Evolutionary conservation across 257 asterid species (phyloP).

Genomic region (Nicotiana undulata): DNA sequence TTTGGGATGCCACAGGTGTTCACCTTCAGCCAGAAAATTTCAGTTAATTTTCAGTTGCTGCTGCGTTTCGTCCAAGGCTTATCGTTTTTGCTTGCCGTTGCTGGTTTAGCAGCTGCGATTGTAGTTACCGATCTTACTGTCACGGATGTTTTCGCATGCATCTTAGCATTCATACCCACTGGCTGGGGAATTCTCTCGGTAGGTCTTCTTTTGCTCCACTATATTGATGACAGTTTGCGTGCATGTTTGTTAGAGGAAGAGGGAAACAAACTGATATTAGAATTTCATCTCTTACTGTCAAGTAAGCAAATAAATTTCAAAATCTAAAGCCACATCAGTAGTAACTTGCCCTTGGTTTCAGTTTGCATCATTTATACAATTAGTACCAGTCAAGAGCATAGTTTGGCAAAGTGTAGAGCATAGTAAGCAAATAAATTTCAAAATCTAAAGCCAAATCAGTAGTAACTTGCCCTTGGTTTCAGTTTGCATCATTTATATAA

Average conservation of each 20-base stretch:
- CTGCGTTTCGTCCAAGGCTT: constrained; percentile 89
- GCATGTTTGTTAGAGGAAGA: neutral
- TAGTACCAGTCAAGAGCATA: neutral
- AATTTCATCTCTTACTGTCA: neutral
- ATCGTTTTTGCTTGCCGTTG: constrained; percentile 66
- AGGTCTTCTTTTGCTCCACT: constrained; percentile 18
- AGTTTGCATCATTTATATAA: neutral
- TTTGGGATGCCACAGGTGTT: constrained; percentile 60
- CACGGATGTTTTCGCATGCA: constrained; percentile 70
- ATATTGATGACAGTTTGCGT: neutral
- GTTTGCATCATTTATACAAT: neutral
- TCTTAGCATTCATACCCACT: constrained; percentile 94
- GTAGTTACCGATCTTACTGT: constrained; percentile 50
- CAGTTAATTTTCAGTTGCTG: constrained; percentile 93
- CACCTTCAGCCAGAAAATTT: constrained; percentile 94
- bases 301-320: neutral
- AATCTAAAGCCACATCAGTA: neutral
- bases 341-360: neutral
- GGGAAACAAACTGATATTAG: neutral
- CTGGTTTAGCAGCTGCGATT: constrained; percentile 71
- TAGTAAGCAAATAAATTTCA: neutral
- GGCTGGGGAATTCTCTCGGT: constrained; percentile 99
- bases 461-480: neutral
- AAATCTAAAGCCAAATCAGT: neutral
- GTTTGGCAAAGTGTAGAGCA: neutral